Conservation (phyloP, 768 basidiomycete species). For the Rhizopogon roseolus region DNA sequence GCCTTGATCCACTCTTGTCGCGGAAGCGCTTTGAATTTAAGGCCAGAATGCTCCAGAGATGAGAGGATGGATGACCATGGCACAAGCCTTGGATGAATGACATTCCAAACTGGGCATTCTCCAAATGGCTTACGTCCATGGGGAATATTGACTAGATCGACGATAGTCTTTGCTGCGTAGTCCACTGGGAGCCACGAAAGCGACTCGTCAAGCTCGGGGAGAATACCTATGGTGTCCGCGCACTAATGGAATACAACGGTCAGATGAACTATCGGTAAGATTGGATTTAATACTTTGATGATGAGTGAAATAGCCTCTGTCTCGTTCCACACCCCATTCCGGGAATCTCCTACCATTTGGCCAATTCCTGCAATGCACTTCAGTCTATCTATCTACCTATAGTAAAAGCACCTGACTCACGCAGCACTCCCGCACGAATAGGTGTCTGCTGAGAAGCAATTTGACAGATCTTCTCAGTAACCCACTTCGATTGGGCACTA, state of each 20-base stretch:
- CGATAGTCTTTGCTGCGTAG: constrained; percentile 41
- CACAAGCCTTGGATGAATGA: constrained; percentile 12
- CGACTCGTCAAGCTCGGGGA: constrained; percentile 27
- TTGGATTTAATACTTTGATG: constrained; percentile 17
- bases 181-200: constrained; percentile 50
- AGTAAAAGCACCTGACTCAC: constrained; percentile 8
- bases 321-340: constrained; percentile 48
- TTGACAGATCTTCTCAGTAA: constrained; percentile 47
- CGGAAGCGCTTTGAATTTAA: constrained; percentile 21
- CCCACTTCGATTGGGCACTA: constrained; percentile 42
- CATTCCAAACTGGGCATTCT: constrained; percentile 17
- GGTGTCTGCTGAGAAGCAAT: constrained; percentile 29
- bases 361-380: constrained; percentile 43
- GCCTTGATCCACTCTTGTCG: constrained; percentile 19
- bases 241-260: constrained; percentile 28
- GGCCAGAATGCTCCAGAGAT: constrained; percentile 30
- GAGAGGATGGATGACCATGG: constrained; percentile 37
- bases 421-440: constrained; percentile 14
- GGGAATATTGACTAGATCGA: constrained; percentile 33
- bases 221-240: constrained; percentile 33
- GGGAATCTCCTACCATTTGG: constrained; percentile 50
- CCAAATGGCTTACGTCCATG: neutral
- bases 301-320: constrained; percentile 34
- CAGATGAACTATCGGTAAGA: neutral
- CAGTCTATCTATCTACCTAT: neutral